Evolutionary conservation across 2,329 filamentous ascomycete species (phyloP), one percentile per base, ranked within the genome.

Genomic region (Paecilomyces sp.): DNA sequence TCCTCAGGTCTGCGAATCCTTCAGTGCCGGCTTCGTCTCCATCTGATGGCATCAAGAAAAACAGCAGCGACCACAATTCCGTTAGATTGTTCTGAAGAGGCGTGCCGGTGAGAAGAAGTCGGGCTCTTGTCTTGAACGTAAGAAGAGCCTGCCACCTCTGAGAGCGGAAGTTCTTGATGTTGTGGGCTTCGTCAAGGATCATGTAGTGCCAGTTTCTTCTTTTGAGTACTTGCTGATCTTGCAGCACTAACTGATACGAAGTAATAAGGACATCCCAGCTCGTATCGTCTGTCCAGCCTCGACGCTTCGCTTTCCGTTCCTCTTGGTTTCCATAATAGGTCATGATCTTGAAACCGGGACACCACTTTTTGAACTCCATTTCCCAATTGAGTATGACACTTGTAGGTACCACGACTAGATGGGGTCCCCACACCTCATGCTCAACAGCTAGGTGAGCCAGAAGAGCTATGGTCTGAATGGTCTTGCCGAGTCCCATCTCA

Each of bases 321-420:
- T 97, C 92, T 67, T 92, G 89, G 51, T 88, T 91, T 52, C 95
- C 94, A 72, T 97, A 99, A 77, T 99, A 99, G 0, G 92, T 94
- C 61, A 99, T 81, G 59, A 99, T 96, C 72, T 97, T 97, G 81
- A 99, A 99, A 0, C 94, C 93, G 2, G 95, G 94, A 60, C 92
- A 91, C 86, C 79, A 99, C 73, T 99, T 99, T 72, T 97, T 97
- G 82, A 99, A 99, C 76, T 99, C 94, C 89, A 97, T 97, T 74
- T 99, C 95, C 94, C 94, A 99, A 72, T 99, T 99, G 64, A 99
- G 85, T 83, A 99, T 97, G 55, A 99, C 95, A 75, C 92, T 97
- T 1, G 94, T 99, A 1, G 94, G 94, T 1, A 99, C 94, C 62
- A 99, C 89, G 55, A 99, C 91, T 25, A 99, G 80, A 79, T 99